These are phyloP conservation scores for Pseudogymnoascus sp. DNA, from an alignment of 2,329 filamentous ascomycete genomes.

Conservation along the genomic window DNA sequence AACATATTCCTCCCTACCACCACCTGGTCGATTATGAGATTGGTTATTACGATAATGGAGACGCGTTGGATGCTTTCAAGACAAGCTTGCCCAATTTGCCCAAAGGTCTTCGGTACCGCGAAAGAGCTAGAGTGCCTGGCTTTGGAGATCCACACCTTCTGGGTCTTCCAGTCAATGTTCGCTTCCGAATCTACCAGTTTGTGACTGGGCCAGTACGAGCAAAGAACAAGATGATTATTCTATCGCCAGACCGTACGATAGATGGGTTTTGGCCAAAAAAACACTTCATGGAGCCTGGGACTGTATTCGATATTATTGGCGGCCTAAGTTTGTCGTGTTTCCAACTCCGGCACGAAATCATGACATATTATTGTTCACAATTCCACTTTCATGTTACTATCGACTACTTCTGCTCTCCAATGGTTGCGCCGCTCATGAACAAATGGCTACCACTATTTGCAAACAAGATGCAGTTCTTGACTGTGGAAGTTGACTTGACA, in stretches of 20 bases:
- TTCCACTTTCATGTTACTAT: conserved; percentile 29
- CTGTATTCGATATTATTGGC: not conserved
- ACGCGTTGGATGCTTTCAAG: not conserved
- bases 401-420: conserved; percentile 20
- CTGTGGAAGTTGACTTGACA: conserved; percentile 29
- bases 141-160: not conserved
- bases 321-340: not conserved
- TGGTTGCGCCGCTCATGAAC: conserved; percentile 23
- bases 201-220: not conserved
- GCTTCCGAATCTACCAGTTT: not conserved
- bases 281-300: not conserved
- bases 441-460: conserved; percentile 23
- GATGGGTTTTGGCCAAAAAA: not conserved
- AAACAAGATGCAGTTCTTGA: conserved; percentile 23
- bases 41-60: not conserved
- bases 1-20: not conserved
- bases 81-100: not conserved
- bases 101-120: not conserved
- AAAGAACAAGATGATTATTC: not conserved
- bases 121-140: not conserved
- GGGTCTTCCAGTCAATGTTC: not conserved
- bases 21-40: not conserved
- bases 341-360: conserved; percentile 23
- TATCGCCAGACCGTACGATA: not conserved
- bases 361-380: conserved; percentile 28